Evolutionary conservation across 805 yeast genomes (phyloP).

Genomic region (Candida jianshihensis): DNA sequence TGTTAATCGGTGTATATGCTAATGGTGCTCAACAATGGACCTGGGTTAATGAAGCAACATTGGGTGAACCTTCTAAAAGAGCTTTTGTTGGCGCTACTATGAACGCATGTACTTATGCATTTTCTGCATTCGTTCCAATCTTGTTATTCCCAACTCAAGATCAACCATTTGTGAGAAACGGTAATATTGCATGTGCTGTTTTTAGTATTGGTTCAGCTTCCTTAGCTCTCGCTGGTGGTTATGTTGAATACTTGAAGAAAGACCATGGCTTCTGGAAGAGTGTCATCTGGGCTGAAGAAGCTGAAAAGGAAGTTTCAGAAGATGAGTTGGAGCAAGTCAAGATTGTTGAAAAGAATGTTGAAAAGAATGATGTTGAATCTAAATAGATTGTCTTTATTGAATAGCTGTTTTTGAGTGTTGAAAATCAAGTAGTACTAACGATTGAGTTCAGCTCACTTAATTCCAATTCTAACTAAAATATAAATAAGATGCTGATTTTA

Average conservation of each 20-base stretch:
- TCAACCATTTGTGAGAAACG: constrained; percentile 5
- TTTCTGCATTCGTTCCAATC: constrained; percentile 5
- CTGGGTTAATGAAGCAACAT: constrained; percentile 8
- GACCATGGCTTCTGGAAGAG: constrained; percentile 1
- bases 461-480: no score
- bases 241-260: constrained; percentile 1
- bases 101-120: constrained; percentile 8
- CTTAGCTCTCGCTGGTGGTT: constrained; percentile 4
- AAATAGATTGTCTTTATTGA: not conserved
- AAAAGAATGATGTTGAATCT: not conserved
- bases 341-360: constrained; percentile 4
- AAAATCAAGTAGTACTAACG: no score
- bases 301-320: not conserved
- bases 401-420: no score
- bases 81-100: constrained; percentile 10
- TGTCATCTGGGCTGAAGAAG: not conserved
- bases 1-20: constrained; percentile 6
- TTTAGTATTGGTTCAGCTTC: not conserved
- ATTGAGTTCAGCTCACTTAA: no score
- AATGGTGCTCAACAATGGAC: constrained; percentile 8
- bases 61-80: constrained; percentile 8
- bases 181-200: constrained; percentile 9
- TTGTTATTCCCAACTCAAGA: constrained; percentile 4
- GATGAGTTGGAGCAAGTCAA: not conserved
- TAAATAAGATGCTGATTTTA: no score